Evolutionary conservation across 2,329 filamentous ascomycete species (phyloP), one percentile per base, ranked within the genome.

Genomic region (Xylariomycetidae sp.): DNA sequence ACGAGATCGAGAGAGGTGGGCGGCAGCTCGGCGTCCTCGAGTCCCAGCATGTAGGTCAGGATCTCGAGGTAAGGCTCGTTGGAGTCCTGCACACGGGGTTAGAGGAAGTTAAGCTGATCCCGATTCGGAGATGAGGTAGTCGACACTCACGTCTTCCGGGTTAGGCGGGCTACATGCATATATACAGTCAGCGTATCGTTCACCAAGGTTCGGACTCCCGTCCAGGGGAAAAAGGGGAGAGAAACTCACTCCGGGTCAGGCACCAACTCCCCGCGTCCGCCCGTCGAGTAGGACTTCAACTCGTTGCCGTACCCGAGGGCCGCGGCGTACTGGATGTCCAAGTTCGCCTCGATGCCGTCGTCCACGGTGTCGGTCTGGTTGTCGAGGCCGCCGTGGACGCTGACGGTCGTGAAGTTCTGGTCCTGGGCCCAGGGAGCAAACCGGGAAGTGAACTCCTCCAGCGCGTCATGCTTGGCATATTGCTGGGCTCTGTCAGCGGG

Each of bases 251-350:
- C 60, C 10, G 63, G 45, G 34, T 73, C 68, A 2, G 72, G 67
- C 2, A 67, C 52, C 35, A 73, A 61, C 1, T 67, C 68, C 4
- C 70, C 73, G 14, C 56, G 59, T 12, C 76, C 77, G 8, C 66
- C 74, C 3, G 70, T 76, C 4, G 67, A 71, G 47, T 70, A 79
- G 34, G 64, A 71, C 2, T 60, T 68, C 14, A 74, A 61, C 8
- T 64, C 59, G 2, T 65, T 65, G n/a, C 67, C 63, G 42, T 65
- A 71, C 15, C 63, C 65, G 31, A 79, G 56, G 5, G 69, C 61
- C 5, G 72, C 48, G 4, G 72, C 67, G 25, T 75, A 72, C 42
- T 79, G 68, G 4, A 75, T 65, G 46, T 81, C 75, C 18, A 80
- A 54, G 35, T 72, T 76, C 23, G 72, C 76, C 47, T 81, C 76